Conservation (phyloP, 371 early-diverging fungal species). For the Haplosporangium sp. region DNA sequence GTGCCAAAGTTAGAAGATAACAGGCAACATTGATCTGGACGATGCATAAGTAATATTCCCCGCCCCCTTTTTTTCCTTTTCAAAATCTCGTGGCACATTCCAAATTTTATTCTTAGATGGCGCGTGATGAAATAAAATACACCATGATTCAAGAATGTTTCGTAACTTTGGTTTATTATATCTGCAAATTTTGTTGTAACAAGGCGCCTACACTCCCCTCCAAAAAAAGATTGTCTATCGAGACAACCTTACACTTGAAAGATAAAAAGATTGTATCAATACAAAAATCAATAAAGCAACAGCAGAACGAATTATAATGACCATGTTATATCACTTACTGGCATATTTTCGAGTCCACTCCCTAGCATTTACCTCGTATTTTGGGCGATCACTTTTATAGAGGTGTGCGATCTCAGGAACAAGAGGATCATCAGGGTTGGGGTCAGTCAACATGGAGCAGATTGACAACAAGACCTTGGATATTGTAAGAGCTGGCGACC, state of each 20-base stretch:
- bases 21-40: constrained; percentile 12
- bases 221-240: neutral
- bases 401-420: constrained; percentile 98
- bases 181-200: constrained; percentile 25
- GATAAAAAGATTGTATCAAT: too few species aligned
- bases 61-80: neutral
- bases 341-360: constrained; percentile 97
- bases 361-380: constrained; percentile 89
- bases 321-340: constrained; percentile 28
- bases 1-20: neutral
- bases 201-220: constrained; percentile 16
- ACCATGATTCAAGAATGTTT: neutral
- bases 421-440: constrained; percentile 89
- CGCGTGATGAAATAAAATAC: neutral
- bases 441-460: constrained; percentile 98
- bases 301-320: neutral
- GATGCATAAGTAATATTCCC: neutral
- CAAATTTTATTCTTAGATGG: neutral
- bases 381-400: constrained; percentile 94
- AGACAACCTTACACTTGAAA: too few species aligned
- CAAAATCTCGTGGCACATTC: neutral
- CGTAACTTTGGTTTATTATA: constrained; percentile 25
- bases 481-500: constrained; percentile 99
- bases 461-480: constrained; percentile 97
- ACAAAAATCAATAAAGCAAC: too few species aligned